Evolutionary conservation across 805 yeast genomes (phyloP).

Genomic region (Wickerhamiella kurtzmanii): DNA sequence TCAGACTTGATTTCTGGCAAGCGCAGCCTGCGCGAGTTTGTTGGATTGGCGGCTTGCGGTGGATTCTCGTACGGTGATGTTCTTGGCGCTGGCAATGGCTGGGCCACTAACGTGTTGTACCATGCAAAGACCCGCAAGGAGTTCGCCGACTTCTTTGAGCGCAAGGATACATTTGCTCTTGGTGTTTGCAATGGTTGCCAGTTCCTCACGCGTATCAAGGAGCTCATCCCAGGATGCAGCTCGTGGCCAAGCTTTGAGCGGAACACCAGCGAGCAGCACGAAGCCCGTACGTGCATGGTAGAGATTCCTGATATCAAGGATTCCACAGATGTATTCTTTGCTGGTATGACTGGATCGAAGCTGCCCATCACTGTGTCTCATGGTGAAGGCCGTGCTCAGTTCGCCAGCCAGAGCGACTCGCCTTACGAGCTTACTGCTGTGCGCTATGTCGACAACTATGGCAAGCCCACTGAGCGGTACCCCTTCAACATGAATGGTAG

Average conservation of each 20-base stretch:
- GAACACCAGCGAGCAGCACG: slow-evolving; percentile 86
- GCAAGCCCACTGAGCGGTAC: slow-evolving; percentile 63
- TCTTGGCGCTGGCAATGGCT: slow-evolving; percentile 95
- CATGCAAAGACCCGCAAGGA: slow-evolving; percentile 63
- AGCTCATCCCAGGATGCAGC: slow-evolving; percentile 82
- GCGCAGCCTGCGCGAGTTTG: slow-evolving; percentile 55
- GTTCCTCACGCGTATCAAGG: slow-evolving; percentile 75
- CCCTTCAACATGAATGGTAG: slow-evolving; percentile 98
- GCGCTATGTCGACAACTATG: slow-evolving; percentile 84
- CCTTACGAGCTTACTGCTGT: slow-evolving; percentile 50
- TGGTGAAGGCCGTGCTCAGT: slow-evolving; percentile 91
- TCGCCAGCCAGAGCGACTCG: slow-evolving; percentile 35
- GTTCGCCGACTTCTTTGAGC: slow-evolving; percentile 69
- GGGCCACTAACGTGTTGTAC: slow-evolving; percentile 94
- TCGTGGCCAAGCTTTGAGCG: slow-evolving; percentile 94
- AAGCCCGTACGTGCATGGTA: slow-evolving; percentile 84
- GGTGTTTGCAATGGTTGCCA: slow-evolving; percentile 99
- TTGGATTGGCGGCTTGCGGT: slow-evolving; percentile 96
- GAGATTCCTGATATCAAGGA: slow-evolving; percentile 41
- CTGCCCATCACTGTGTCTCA: slow-evolving; percentile 97
- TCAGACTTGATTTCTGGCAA: slow-evolving; percentile 69
- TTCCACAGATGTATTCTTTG: slow-evolving; percentile 51
- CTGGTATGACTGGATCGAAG: slow-evolving; percentile 85
- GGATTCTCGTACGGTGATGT: slow-evolving; percentile 99
- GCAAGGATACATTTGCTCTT: slow-evolving; percentile 86